Evolutionary conservation across 306 rosid genomes (phyloP).

Genomic region (Ochetophila trinervis): DNA sequence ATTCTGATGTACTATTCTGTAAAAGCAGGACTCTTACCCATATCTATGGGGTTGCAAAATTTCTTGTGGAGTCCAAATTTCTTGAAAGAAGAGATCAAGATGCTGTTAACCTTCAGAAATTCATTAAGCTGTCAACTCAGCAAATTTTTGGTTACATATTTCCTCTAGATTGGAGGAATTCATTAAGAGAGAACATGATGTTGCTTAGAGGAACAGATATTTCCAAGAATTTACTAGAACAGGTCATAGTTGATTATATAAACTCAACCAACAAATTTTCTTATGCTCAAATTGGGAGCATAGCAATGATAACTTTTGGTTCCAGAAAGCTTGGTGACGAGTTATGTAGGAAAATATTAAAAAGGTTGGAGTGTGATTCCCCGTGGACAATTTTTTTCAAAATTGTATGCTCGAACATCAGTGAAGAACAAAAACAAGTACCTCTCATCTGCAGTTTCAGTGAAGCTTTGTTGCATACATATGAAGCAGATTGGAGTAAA

Average conservation of each 20-base stretch:
- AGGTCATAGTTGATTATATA: conserved; percentile 22
- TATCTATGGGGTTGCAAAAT: conserved; percentile 45
- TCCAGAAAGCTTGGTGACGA: conserved; percentile 20
- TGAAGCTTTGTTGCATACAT: conserved; percentile 42
- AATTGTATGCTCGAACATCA: neutral
- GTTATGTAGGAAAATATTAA: conserved; percentile 5
- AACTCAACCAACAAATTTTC: conserved; percentile 15
- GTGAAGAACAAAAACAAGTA: neutral
- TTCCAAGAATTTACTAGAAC: conserved; percentile 27
- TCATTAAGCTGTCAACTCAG: conserved; percentile 21
- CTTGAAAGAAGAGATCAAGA: conserved; percentile 1
- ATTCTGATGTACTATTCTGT: conserved; percentile 13
- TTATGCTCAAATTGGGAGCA: conserved; percentile 45
- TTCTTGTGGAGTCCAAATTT: conserved; percentile 38
- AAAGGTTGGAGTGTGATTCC: conserved; percentile 7
- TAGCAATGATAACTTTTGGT: conserved; percentile 43
- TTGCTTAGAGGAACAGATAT: conserved; percentile 32
- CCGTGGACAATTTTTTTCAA: conserved; percentile 41
- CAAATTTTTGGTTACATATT: conserved; percentile 19
- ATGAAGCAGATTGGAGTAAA: conserved; percentile 24
- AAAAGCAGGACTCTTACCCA: conserved; percentile 34
- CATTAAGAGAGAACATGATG: conserved; percentile 35
- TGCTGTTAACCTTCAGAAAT: neutral
- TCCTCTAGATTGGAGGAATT: conserved; percentile 42
- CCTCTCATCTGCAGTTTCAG: neutral